A percentile compares a stretch with the other conserved stretches of the same genome.
These are phyloP conservation scores for Mycena epipterygia DNA, from an alignment of 768 basidiomycete species.

Conservation along the genomic window DNA sequence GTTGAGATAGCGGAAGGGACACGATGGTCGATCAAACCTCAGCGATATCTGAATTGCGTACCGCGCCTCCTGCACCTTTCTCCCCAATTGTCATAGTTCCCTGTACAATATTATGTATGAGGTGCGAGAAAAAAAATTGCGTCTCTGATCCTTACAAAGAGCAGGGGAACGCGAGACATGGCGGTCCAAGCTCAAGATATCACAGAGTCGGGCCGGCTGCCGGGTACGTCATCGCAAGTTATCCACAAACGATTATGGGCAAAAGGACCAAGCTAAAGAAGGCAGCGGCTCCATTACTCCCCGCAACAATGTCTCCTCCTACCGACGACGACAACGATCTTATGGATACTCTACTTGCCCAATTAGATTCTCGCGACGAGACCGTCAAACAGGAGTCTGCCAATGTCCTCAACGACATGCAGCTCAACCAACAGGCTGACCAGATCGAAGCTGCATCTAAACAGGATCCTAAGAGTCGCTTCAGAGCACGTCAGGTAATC, in stretches of 20 bases:
- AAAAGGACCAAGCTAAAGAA: constrained; percentile 74
- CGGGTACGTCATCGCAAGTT: background rate
- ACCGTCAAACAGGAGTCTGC: constrained; percentile 65
- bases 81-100: constrained; percentile 31
- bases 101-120: background rate
- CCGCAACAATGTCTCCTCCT: constrained; percentile 35
- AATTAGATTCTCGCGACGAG: constrained; percentile 77
- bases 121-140: background rate
- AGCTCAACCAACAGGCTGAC: constrained; percentile 51
- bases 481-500: constrained; percentile 79
- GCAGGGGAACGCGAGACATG: constrained; percentile 49
- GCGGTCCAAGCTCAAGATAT: background rate
- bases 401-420: constrained; percentile 62
- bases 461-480: constrained; percentile 72
- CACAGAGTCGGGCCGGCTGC: background rate
- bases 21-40: constrained; percentile 9
- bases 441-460: constrained; percentile 52
- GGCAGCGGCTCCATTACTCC: constrained; percentile 44
- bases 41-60: constrained; percentile 21
- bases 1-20: background rate
- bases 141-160: constrained; percentile 43
- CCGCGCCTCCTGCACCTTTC: background rate
- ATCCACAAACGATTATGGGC: constrained; percentile 62
- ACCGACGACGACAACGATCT: constrained; percentile 67
- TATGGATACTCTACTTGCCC: constrained; percentile 81